These are phyloP conservation scores for Collybia mongolica DNA, from an alignment of 768 basidiomycete species.

Conservation along the genomic window DNA sequence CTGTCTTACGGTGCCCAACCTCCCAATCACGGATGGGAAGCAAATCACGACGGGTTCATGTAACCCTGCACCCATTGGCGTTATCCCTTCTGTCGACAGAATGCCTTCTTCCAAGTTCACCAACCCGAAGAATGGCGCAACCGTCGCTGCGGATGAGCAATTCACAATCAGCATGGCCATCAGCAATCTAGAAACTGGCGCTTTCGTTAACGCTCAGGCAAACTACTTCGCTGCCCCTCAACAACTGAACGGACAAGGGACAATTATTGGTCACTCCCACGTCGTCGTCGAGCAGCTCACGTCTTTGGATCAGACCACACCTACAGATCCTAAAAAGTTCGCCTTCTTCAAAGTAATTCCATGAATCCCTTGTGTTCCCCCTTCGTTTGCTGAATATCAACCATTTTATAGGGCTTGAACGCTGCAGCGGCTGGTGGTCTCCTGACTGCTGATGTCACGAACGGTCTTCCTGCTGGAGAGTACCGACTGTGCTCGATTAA, in stretches of 20 bases:
- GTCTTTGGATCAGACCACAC: conserved; percentile 36
- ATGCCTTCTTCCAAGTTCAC: conserved; percentile 47
- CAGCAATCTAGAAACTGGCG: conserved; percentile 38
- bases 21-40: conserved; percentile 52
- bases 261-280: conserved; percentile 52
- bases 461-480: conserved; percentile 54
- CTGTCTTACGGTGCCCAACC: conserved; percentile 38
- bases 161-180: conserved; percentile 49
- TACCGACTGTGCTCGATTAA: conserved; percentile 64
- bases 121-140: conserved; percentile 37
- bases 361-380: not conserved
- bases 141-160: conserved; percentile 36
- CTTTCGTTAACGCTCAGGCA: conserved; percentile 47
- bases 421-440: conserved; percentile 43
- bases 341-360: conserved; percentile 46
- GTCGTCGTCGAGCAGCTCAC: conserved; percentile 48
- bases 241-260: conserved; percentile 42
- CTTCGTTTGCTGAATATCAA: conserved; percentile 18
- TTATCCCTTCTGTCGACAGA: conserved; percentile 41
- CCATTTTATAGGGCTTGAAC: conserved; percentile 48
- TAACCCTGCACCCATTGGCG: conserved; percentile 54
- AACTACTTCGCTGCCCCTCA: conserved; percentile 55
- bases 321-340: conserved; percentile 46
- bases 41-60: conserved; percentile 49
- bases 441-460: conserved; percentile 47